Base-by-base conservation (phyloP, 352 stramenopile genomes). In the Phytophthora foliorum region DNA sequence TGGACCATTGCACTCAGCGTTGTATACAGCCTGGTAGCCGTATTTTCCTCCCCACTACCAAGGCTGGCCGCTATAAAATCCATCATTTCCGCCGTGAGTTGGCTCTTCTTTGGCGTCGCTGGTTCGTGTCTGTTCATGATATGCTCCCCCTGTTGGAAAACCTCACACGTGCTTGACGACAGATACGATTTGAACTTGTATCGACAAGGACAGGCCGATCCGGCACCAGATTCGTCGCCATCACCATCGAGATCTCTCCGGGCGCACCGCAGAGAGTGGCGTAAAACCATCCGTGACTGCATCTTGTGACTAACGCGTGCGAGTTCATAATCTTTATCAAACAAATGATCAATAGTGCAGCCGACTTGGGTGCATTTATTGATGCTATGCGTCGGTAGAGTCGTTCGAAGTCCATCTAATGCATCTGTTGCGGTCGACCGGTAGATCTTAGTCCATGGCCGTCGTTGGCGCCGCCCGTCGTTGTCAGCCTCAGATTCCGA, bases 121-220 rank as follows among this genome's bases (percentile, higher is more conserved):
- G 21, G 57, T 14, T 57, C 22, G 24, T 64, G 50, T 64, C 27
- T 64, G 44, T 57, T 8, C 41, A 48, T 14, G 6, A 48, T 17
- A 27, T 48, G 41, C 1, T 48, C 41, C 19, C n/a, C 19, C 19
- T 45, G 31, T 29, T 32, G 51, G 29, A 56, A 46, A 2, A 57
- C 10, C 22, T 57, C 51, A 34, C 32, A 44, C 6, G 10, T 46
- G 13, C 32, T 34, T 3, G 51, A 57, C 11, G 51, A 57, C 3
- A 57, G 51, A 7, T 34, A 57, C 4, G 17, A 11, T n/a, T 46
- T 57, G 22, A 57, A 46, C 34, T 57, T 57, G 51, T 46, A 57
- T 16, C 51, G 32, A 34, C 51, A 57, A 4, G 31, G 51, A 31
- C 50, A 57, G 50, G 8, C 17, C 50, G 38, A 24, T 45, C 17